Conservation (phyloP, 805 yeast genomes). For the Candida rishiriensis region DNA sequence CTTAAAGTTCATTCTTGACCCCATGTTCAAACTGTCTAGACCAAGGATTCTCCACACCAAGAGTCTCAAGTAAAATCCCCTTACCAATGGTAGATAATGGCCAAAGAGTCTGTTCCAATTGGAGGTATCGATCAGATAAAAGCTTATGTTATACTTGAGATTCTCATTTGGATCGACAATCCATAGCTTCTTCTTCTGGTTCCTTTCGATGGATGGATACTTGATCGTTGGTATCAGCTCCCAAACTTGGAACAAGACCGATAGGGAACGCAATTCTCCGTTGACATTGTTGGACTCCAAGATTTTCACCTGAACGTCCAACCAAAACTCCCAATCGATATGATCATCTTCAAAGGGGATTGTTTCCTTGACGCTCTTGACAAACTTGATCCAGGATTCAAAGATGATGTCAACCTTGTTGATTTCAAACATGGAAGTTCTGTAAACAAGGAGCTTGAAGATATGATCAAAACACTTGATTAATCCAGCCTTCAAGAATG, state of each 20-base stretch:
- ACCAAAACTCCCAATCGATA: constrained; percentile 78
- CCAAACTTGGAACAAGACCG: constrained; percentile 73
- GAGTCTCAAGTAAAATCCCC: constrained; percentile 64
- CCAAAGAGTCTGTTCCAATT: constrained; percentile 57
- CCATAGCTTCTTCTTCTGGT: constrained; percentile 34
- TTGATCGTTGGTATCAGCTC: constrained; percentile 47
- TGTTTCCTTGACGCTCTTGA: constrained; percentile 16
- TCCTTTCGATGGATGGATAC: not conserved
- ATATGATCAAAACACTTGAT: constrained; percentile 20
- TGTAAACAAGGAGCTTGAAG: constrained; percentile 19
- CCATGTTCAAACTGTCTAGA: constrained; percentile 15
- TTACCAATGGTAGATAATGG: constrained; percentile 77
- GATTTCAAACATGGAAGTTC: constrained; percentile 22
- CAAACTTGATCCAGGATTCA: constrained; percentile 21
- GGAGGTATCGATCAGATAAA: constrained; percentile 47
- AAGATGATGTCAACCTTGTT: constrained; percentile 21
- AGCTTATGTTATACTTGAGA: constrained; percentile 43
- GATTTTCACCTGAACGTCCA: constrained; percentile 53
- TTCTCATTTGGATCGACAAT: constrained; percentile 34
- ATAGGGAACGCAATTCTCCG: constrained; percentile 56
- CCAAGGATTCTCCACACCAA: constrained; percentile 60
- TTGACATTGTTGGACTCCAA: constrained; percentile 59
- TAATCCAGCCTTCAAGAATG: constrained; percentile 16
- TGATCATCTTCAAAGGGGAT: constrained; percentile 10
- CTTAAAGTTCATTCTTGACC: constrained; percentile 8